phyloP scores from a whole-genome alignment of 345 rosid genomes.

The Citrus mangshanensis region DNA sequence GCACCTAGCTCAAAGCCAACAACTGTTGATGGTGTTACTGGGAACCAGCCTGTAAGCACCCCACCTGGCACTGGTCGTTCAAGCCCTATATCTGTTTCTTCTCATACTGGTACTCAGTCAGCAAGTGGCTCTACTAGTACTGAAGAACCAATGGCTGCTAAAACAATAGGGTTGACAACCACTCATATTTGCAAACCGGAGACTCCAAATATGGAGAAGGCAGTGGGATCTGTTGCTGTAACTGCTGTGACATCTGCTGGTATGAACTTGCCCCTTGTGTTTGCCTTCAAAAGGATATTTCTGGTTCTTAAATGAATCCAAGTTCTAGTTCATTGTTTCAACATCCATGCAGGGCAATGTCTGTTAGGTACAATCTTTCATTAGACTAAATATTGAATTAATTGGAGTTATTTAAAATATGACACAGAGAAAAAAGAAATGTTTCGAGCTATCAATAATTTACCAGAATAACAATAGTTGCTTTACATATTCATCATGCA shows the following conservation, averaged over 20 bases:
- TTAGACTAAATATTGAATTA: not conserved
- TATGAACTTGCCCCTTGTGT: constrained; percentile 16
- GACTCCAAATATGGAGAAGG: constrained; percentile 27
- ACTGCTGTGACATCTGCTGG: constrained; percentile 59
- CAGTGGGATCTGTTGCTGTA: constrained; percentile 29
- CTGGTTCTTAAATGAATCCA: not conserved
- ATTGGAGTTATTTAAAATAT: not conserved
- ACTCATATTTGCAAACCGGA: constrained; percentile 36
- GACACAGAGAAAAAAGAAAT: no score
- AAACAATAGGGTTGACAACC: constrained; percentile 33
- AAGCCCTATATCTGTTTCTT: constrained; percentile 56
- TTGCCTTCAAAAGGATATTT: not conserved
- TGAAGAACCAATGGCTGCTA: constrained; percentile 37
- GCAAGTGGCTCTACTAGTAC: constrained; percentile 45
- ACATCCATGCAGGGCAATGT: not conserved
- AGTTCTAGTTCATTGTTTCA: not conserved
- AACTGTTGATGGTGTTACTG: constrained; percentile 25
- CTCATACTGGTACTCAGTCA: constrained; percentile 43
- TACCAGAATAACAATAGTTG: not conserved
- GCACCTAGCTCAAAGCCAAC: constrained; percentile 27
- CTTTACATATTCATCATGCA: not conserved
- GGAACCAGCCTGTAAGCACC: constrained; percentile 26
- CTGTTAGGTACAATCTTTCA: not conserved
- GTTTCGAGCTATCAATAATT: not conserved
- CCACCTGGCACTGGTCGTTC: constrained; percentile 39